Evolutionary conservation across 1,284 basidiomycete species (phyloP), one percentile per base, ranked within the genome.

Genomic region (Tilletiaria anomala): DNA sequence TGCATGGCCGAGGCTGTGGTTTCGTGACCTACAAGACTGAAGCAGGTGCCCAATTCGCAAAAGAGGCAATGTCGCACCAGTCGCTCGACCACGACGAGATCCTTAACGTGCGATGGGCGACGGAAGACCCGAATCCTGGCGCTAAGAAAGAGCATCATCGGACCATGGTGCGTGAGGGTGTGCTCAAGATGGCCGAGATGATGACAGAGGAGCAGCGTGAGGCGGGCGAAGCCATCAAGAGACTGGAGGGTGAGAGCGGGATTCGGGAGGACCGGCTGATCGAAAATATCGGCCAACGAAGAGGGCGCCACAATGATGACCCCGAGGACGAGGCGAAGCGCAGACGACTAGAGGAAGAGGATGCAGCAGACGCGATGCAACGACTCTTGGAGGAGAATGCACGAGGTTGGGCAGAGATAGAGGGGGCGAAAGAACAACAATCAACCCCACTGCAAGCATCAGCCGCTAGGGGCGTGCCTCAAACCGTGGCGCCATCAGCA

Each of bases 61-160:
- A 96, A 66, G 93, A 97, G 69, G 79, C 93, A 1, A 99, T 99
- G 93, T 85, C 88, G 33, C 88, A 89, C 69, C 93, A 99, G 70
- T 91, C 86, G 18, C 73, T 97, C 53, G 91, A 97, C 68, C 85
- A 89, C 59, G 85, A 94, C 68, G 93, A 99, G 68, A 87, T 96
- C 53, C 76, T 97, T 51, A 99, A 99, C 68, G 53, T 65, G 11
- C 57, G 63, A 12, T 65, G 63, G 63, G 50, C 63, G 0, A 56
- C 61, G 4, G 59, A 62, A 32, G 63, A 65, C 32, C 62, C 63
- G 24, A 58, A 58, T 26, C 56, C 54, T 5, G 53, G 44, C 0
- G 53, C 54, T 3, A 47, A 53, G 24, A 53, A 57, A 40, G 41
- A 58, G 8, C 53, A 58, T 10, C 46, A 44, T 35, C 43, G 45